These are phyloP conservation scores for Phytopythium cucurbitacearum DNA, from an alignment of 352 stramenopile genomes.

Conservation along the genomic window DNA sequence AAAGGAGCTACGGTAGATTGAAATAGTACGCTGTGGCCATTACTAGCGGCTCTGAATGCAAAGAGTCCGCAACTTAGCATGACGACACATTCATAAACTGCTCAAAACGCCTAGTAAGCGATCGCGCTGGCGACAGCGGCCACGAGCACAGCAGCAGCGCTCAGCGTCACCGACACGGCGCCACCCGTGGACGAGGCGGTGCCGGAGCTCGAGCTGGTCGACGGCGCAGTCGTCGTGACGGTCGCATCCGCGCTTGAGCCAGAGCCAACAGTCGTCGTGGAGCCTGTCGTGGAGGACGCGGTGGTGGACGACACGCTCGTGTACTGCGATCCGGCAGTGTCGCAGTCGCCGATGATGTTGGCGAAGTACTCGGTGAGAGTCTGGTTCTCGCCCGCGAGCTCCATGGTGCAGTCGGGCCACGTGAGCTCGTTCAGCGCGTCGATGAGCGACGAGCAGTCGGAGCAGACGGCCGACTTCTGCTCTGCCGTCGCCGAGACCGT, in stretches of 20 bases:
- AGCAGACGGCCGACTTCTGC: conserved; percentile 6
- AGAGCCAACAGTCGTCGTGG: not conserved
- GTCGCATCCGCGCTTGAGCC: not conserved
- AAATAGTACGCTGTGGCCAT: no score
- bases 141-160: no score
- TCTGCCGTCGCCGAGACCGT: conserved; percentile 5
- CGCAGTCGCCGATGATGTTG: conserved; percentile 4
- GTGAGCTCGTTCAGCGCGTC: conserved; percentile 4
- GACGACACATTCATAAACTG: no score
- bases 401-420: conserved; percentile 14
- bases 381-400: conserved; percentile 12
- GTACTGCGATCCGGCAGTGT: no score
- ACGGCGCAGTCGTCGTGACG: not conserved
- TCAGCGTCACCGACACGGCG: not conserved
- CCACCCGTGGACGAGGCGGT: not conserved
- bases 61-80: no score
- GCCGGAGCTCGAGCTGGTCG: not conserved
- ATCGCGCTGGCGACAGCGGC: not conserved
- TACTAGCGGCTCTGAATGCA: no score
- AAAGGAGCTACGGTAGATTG: no score
- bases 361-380: conserved; percentile 12
- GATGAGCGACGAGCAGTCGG: conserved; percentile 12
- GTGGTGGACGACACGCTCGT: not conserved
- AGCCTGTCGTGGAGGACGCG: no score
- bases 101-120: conserved; percentile 1